Evolutionary conservation across 805 yeast genomes (phyloP).

Genomic region (Helenozyma baotianmanensis): DNA sequence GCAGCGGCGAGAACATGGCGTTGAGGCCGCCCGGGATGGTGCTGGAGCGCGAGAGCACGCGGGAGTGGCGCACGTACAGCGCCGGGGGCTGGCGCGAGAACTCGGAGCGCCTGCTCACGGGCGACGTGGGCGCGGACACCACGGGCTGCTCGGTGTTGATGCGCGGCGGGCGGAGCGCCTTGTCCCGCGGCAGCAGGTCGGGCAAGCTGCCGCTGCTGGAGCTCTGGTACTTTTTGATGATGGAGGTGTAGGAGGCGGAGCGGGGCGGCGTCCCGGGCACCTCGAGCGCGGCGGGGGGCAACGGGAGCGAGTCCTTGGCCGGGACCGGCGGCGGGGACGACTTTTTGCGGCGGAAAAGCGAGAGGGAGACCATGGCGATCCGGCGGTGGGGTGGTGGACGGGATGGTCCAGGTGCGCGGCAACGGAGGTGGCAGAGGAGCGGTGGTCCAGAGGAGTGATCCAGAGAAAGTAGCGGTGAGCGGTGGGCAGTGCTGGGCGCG

Average conservation of each 20-base stretch:
- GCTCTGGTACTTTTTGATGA: not conserved
- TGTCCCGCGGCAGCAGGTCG: not conserved
- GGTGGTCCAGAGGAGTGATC: too few relatives aligned
- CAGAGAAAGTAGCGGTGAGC: too few relatives aligned
- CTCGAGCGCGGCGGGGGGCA: not conserved
- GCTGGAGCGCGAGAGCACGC: slow-evolving; percentile 12
- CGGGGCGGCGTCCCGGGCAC: slow-evolving; percentile 3
- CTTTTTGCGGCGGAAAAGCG: slow-evolving; percentile 6
- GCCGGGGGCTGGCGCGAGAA: slow-evolving; percentile 13
- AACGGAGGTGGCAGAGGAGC: too few relatives aligned
- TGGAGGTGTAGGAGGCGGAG: slow-evolving; percentile 2
- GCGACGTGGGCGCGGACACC: slow-evolving; percentile 10
- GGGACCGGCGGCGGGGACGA: not conserved
- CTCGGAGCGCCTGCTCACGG: slow-evolving; percentile 9
- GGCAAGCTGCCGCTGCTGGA: not conserved
- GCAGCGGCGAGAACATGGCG: slow-evolving; percentile 13
- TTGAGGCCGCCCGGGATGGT: slow-evolving; percentile 10
- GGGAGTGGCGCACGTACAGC: slow-evolving; percentile 14
- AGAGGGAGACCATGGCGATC: slow-evolving; percentile 6
- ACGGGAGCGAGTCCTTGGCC: not conserved
- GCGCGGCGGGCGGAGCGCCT: slow-evolving; percentile 9
- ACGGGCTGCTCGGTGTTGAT: slow-evolving; percentile 8
- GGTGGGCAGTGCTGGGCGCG: too few relatives aligned
- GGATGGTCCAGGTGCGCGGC: too few relatives aligned
- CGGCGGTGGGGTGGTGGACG: not conserved